These are phyloP conservation scores for Astrothelium subdiscretum DNA, from an alignment of 495 filamentous ascomycete species.

Conservation along the genomic window DNA sequence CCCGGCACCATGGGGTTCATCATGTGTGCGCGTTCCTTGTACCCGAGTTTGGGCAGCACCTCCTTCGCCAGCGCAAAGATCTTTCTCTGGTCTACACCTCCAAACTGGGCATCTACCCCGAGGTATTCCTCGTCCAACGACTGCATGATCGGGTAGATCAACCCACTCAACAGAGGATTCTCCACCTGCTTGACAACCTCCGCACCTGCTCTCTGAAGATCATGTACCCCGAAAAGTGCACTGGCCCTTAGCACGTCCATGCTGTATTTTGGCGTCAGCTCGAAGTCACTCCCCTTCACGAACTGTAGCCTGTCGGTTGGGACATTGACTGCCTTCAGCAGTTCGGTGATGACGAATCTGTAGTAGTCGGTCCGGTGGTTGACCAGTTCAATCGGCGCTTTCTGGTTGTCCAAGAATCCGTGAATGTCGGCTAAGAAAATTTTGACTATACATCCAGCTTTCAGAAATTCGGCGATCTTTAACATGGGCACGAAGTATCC, in stretches of 20 bases:
- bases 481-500: slow-evolving; percentile 78
- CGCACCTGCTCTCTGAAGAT: slow-evolving; percentile 76
- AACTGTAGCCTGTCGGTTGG: slow-evolving; percentile 70
- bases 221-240: slow-evolving; percentile 35
- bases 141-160: slow-evolving; percentile 85
- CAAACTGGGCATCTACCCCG: slow-evolving; percentile 69
- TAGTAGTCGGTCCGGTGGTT: slow-evolving; percentile 41
- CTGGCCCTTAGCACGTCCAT: slow-evolving; percentile 56
- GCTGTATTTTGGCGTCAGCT: slow-evolving; percentile 50
- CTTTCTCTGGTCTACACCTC: slow-evolving; percentile 80
- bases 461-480: slow-evolving; percentile 82
- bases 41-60: slow-evolving; percentile 58
- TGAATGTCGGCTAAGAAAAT: slow-evolving; percentile 43
- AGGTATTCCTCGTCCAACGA: slow-evolving; percentile 86
- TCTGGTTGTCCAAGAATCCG: slow-evolving; percentile 71
- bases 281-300: slow-evolving; percentile 76
- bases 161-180: slow-evolving; percentile 60
- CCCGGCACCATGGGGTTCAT: slow-evolving; percentile 90
- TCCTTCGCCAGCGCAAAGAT: slow-evolving; percentile 75
- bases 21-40: slow-evolving; percentile 63
- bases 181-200: slow-evolving; percentile 87
- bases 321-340: slow-evolving; percentile 28
- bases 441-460: slow-evolving; percentile 58
- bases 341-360: slow-evolving; percentile 24
- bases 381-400: slow-evolving; percentile 82